Base-by-base conservation (phyloP, 306 rosid species). In the Dalbergia cochinchinensis region DNA sequence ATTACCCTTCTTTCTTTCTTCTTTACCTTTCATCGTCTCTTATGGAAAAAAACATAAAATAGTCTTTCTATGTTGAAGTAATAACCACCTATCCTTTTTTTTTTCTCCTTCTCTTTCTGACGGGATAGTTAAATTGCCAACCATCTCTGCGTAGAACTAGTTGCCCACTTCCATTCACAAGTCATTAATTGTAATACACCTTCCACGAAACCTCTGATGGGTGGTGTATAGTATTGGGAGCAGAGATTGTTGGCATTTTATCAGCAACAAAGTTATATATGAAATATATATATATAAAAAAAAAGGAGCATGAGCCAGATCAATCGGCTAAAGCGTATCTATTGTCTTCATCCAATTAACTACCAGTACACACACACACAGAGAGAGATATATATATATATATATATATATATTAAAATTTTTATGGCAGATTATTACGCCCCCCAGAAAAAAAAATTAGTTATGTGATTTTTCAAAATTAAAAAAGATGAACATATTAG, bases 191-290 rank as follows among this genome's bases (percentile, higher is more conserved):
- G 22, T 39, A 54, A 74, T 77, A 34, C 63, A 20, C 63, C 60
- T 35, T 55, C 80, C 71, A 5, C 51, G 42, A 53, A 51, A 45
- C 60, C 69, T 62, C 57, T 72, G 80, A 80, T 71, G 18, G 85
- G 78, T 2, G 10, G 11, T 80, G 71, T 73, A 69, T 84, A 82
- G 79, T 80, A 61, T 75, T 71, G 74, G 65, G 34, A 83, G 83
- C 83, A 83, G 88, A 89, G 88, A 89, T 86, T 80, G 88, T 85
- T 87, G 86, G 90, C 94, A 83, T 92, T 88, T 91, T 91, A 87
- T 82, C 85, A 73, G 80, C 71, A 77, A 65, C 53, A 76, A 73
- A 22, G 70, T 22, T 67, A 74, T 47, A 62, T 74, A 13, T 19
- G 8, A 47, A 2, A n/a, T 79, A 73, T 73, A 65, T 67, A 44